Percentiles rank a stretch among this genome's conserved stretches.
phyloP scores from a whole-genome alignment of 1,139 yeast genomes.

The Debaryomyces fabryi region DNA sequence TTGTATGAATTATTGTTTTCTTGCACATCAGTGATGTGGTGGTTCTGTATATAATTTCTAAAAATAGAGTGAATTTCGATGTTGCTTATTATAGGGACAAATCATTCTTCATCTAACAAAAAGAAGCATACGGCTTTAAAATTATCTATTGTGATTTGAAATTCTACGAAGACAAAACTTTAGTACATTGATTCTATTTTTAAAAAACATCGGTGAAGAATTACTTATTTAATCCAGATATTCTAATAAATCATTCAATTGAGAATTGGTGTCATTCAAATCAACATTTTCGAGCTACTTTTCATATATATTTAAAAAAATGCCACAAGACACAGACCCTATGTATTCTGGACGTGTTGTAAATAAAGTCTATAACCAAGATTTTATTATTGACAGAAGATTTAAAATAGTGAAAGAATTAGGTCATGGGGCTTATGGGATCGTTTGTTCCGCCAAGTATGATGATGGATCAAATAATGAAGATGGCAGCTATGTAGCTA shows the following conservation, averaged over 20 bases:
- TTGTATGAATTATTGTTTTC: not conserved
- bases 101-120: not conserved
- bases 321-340: conserved; percentile 7
- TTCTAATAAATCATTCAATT: not conserved
- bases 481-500: conserved; percentile 66
- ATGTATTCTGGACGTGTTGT: conserved; percentile 39
- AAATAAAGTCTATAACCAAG: conserved; percentile 79
- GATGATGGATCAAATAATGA: conserved; percentile 57
- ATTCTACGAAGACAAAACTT: not conserved
- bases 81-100: conserved; percentile 1
- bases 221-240: not conserved
- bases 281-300: not conserved
- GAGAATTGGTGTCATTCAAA: not conserved
- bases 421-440: conserved; percentile 97
- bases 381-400: conserved; percentile 82
- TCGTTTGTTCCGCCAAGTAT: conserved; percentile 91
- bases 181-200: not conserved
- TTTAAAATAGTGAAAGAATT: conserved; percentile 86
- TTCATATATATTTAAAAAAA: not conserved
- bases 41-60: conserved; percentile 3
- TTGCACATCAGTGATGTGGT: not conserved
- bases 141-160: not conserved
- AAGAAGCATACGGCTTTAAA: not conserved
- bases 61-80: conserved; percentile 3
- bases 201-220: not conserved